A percentile compares a stretch with the other conserved stretches of the same genome.
Evolutionary conservation across 78 protist genomes (phyloP).

Genomic region (Tieghemostelium lacteum): DNA sequence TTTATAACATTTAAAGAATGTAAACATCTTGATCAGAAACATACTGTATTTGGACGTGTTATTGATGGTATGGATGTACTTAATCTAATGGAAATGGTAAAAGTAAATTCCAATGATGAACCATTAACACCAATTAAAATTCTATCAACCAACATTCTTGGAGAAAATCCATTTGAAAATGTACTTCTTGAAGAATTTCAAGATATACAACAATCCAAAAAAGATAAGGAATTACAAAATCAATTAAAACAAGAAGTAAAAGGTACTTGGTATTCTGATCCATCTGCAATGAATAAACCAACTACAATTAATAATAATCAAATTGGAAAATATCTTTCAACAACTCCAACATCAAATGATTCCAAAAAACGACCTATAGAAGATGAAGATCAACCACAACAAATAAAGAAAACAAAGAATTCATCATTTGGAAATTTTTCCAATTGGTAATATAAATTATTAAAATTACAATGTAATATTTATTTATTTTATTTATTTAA

Average conservation of each 20-base stretch:
- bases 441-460: not conserved
- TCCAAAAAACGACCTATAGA: not conserved
- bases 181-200: conserved; percentile 61
- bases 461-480: not conserved
- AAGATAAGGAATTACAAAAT: not conserved
- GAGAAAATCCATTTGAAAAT: conserved; percentile 69
- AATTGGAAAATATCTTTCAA: conserved; percentile 70
- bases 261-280: conserved; percentile 82
- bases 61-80: conserved; percentile 85
- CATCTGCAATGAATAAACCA: conserved; percentile 5
- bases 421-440: conserved; percentile 32
- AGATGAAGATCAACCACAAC: not conserved
- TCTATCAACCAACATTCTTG: not conserved
- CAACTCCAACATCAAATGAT: not conserved
- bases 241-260: conserved; percentile 20
- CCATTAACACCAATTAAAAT: conserved; percentile 43
- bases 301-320: conserved; percentile 1
- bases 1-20: conserved; percentile 84
- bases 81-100: conserved; percentile 73
- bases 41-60: conserved; percentile 88
- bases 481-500: too few species aligned
- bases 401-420: not conserved
- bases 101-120: conserved; percentile 22
- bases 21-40: conserved; percentile 83
- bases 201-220: conserved; percentile 6